Evolutionary conservation across 1,139 yeast species (phyloP), one percentile per base, ranked within the genome.

Genomic region (Hyphopichia buzzinii): DNA sequence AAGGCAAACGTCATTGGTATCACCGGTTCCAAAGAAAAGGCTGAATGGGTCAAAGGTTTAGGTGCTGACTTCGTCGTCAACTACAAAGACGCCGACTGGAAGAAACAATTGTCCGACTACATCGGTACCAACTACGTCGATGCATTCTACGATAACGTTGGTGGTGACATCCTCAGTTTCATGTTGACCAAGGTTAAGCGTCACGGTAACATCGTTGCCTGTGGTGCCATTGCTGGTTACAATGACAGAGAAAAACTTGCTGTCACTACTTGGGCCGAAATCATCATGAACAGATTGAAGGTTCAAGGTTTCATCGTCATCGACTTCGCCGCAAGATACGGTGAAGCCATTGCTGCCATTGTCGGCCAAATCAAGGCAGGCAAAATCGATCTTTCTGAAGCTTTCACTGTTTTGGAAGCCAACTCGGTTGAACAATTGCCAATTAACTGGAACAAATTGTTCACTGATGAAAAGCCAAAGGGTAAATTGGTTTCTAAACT

Each of bases 221-320:
- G 85, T 61, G 88, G 87, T 38, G 70, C 81, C 3, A 77, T 81
- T 44, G 57, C 85, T 24, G 77, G 77, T 37, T 81, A 80, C 55
- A 76, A 79, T 47, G 74, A 73, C 41, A 41, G 46, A 8, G 46
- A 54, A 4, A 64, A 67, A 37, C 41, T 56, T 19, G 54, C 42
- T 1, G 61, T 75, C 36, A 54, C 56, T 25, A 58, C 54, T 40
- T 76, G 77, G 69, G 49, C 61, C 12, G 50, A 60, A 28, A 69
- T 79, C 35, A 65, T 75, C 38, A 57, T 63, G 30, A 75, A 71
- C 52, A 62, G 81, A 48, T 61, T 79, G 42, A 62, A 59, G 1
- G 66, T 77, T 27, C 58, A 58, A 40, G 84, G 84, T 14, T 67
- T 77, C 44, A 54, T 77, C 36, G 67, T 75, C 19, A 37, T 54